Evolutionary conservation across 257 asterid genomes (phyloP).

Genomic region (Prunella vulgaris): DNA sequence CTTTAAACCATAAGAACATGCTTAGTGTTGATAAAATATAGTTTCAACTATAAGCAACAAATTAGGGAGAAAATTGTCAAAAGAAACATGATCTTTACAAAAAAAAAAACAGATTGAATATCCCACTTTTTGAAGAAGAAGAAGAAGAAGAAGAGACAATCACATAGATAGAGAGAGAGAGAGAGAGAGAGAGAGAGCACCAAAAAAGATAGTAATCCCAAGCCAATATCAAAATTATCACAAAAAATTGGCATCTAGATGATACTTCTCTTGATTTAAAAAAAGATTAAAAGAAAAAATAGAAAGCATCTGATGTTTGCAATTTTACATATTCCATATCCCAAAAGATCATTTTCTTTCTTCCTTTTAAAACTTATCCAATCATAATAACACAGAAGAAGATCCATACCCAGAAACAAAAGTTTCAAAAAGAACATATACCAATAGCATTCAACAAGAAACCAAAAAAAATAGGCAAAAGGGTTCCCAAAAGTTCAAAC

Average conservation of each 20-base stretch:
- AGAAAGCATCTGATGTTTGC: slow-evolving; percentile 17
- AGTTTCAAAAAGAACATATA: not conserved
- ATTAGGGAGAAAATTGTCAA: not conserved
- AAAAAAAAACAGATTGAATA: not conserved
- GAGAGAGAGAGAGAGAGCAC: not conserved
- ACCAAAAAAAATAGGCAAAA: slow-evolving; percentile 10
- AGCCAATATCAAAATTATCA: slow-evolving; percentile 6
- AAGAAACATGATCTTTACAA: not conserved
- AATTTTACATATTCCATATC: slow-evolving; percentile 8
- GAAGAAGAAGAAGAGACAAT: not conserved
- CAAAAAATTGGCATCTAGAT: not conserved
- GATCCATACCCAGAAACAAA: slow-evolving; percentile 18
- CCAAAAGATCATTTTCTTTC: not conserved
- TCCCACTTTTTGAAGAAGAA: not conserved
- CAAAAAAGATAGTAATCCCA: not conserved
- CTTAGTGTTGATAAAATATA: not conserved
- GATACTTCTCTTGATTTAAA: not conserved
- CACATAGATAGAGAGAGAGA: not conserved
- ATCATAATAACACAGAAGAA: not conserved
- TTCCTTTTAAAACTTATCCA: not conserved
- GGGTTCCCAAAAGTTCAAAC: not conserved
- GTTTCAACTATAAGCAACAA: slow-evolving; percentile 8
- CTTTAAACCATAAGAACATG: not conserved
- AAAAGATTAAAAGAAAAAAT: not conserved
- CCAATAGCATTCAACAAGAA: not conserved